phyloP scores from a whole-genome alignment of 495 filamentous ascomycete genomes.

The Xanthoparmelia taractica region DNA sequence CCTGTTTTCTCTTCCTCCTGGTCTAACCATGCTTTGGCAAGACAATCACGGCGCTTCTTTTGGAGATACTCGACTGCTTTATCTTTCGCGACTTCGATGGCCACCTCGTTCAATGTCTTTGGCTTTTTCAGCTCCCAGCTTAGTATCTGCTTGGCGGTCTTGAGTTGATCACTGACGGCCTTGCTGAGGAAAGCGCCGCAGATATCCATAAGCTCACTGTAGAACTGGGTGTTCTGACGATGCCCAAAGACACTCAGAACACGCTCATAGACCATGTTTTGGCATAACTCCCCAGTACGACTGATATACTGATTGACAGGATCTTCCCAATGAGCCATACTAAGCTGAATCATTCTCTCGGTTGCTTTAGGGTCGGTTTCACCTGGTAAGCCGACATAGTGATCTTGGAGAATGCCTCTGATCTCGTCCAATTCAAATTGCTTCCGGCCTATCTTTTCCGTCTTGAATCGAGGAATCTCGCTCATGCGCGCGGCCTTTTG shows the following conservation, averaged over 20 bases:
- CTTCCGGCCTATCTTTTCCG: not conserved
- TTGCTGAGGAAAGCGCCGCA: slow-evolving; percentile 30
- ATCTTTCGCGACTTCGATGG: slow-evolving; percentile 5
- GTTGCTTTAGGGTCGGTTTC: slow-evolving; percentile 39
- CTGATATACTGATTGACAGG: slow-evolving; percentile 32
- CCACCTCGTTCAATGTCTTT: slow-evolving; percentile 17
- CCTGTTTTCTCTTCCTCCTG: slow-evolving; percentile 18
- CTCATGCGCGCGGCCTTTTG: not conserved
- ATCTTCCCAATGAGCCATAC: slow-evolving; percentile 36
- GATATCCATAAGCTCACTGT: slow-evolving; percentile 28
- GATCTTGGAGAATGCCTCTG: slow-evolving; percentile 34
- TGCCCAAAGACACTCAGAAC: slow-evolving; percentile 29
- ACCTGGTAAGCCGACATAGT: slow-evolving; percentile 34
- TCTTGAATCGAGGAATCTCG: not conserved
- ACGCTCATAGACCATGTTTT: slow-evolving; percentile 27
- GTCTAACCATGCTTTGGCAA: slow-evolving; percentile 3
- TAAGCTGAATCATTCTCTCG: slow-evolving; percentile 35
- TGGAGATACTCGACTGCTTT: slow-evolving; percentile 13
- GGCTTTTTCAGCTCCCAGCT: slow-evolving; percentile 18
- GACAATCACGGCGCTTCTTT: slow-evolving; percentile 14
- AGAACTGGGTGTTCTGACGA: slow-evolving; percentile 36
- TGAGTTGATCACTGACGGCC: slow-evolving; percentile 24
- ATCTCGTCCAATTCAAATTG: slow-evolving; percentile 33
- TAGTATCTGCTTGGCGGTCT: slow-evolving; percentile 8
- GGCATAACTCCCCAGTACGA: slow-evolving; percentile 29